These are phyloP conservation scores for Pseudohyphozyma bogoriensis DNA, from an alignment of 768 basidiomycete species.

Conservation along the genomic window DNA sequence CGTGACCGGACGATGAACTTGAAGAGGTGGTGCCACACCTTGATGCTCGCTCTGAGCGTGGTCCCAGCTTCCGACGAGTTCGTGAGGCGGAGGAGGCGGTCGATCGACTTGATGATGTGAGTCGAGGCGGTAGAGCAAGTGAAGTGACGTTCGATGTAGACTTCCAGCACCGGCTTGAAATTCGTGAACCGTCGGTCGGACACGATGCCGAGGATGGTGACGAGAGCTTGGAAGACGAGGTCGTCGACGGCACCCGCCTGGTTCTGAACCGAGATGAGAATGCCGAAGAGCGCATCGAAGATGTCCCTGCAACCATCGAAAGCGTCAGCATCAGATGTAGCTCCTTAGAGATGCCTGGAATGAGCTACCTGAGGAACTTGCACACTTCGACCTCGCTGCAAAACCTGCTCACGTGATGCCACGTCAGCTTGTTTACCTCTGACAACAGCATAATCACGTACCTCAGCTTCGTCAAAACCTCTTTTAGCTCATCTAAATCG, in stretches of 20 bases:
- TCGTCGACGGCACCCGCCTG: slow-evolving; percentile 68
- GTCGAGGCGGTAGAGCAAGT: slow-evolving; percentile 66
- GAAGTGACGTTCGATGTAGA: slow-evolving; percentile 81
- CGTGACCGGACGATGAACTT: slow-evolving; percentile 85
- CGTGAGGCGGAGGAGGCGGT: slow-evolving; percentile 63
- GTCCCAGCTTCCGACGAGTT: slow-evolving; percentile 62
- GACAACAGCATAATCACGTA: slow-evolving; percentile 50
- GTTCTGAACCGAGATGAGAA: slow-evolving; percentile 65
- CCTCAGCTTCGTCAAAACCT: slow-evolving; percentile 69
- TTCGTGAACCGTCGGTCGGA: slow-evolving; percentile 91
- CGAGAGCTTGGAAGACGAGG: slow-evolving; percentile 78
- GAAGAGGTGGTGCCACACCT: slow-evolving; percentile 96
- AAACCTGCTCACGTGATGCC: neutral
- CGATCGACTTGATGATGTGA: slow-evolving; percentile 80
- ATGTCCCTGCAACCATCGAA: slow-evolving; percentile 77
- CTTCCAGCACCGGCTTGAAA: slow-evolving; percentile 84
- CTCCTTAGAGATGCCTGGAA: too few relatives aligned
- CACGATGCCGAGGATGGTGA: slow-evolving; percentile 82
- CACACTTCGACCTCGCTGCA: slow-evolving; percentile 61
- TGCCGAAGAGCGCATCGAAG: slow-evolving; percentile 85
- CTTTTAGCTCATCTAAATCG: slow-evolving; percentile 52
- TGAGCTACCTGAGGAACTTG: slow-evolving; percentile 20
- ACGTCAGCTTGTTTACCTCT: neutral
- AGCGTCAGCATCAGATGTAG: slow-evolving; percentile 60
- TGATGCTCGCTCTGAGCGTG: slow-evolving; percentile 73